These are phyloP conservation scores for Ganoderma meredithae DNA, from an alignment of 1,284 basidiomycete species.

Conservation along the genomic window DNA sequence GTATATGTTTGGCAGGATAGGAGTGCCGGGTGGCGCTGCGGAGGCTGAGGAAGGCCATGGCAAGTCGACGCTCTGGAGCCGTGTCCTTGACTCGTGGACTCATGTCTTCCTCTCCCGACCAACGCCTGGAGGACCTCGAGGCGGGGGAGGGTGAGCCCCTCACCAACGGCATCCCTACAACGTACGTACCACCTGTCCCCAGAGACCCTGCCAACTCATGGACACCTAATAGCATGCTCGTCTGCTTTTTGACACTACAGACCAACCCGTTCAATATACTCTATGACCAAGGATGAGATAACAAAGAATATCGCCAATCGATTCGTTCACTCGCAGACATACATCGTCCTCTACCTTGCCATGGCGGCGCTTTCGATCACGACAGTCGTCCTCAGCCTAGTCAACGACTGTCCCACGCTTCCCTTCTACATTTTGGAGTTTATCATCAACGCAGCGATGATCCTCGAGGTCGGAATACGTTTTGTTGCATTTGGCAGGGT, in stretches of 20 bases:
- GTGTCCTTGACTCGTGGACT: constrained; percentile 31
- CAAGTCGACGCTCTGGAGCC: constrained; percentile 33
- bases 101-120: constrained; percentile 41
- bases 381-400: constrained; percentile 88
- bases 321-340: constrained; percentile 83
- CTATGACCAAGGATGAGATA: constrained; percentile 81
- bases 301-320: constrained; percentile 84
- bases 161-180: constrained; percentile 26
- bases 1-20: constrained; percentile 26
- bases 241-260: constrained; percentile 47
- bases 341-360: constrained; percentile 86
- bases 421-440: constrained; percentile 92
- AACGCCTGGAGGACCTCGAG: constrained; percentile 46
- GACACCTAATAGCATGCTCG: constrained; percentile 36
- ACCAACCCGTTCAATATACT: constrained; percentile 79
- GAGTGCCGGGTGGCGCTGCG: constrained; percentile 9
- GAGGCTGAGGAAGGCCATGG: constrained; percentile 16
- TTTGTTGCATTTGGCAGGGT: constrained; percentile 92
- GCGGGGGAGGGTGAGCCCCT: constrained; percentile 45
- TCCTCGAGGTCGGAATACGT: constrained; percentile 87
- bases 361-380: constrained; percentile 92
- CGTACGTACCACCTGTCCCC: constrained; percentile 37
- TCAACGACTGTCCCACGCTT: constrained; percentile 78
- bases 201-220: constrained; percentile 39
- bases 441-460: constrained; percentile 92